phyloP scores from a whole-genome alignment of 2,329 filamentous ascomycete species.

The Decorospora gaudefroyi region DNA sequence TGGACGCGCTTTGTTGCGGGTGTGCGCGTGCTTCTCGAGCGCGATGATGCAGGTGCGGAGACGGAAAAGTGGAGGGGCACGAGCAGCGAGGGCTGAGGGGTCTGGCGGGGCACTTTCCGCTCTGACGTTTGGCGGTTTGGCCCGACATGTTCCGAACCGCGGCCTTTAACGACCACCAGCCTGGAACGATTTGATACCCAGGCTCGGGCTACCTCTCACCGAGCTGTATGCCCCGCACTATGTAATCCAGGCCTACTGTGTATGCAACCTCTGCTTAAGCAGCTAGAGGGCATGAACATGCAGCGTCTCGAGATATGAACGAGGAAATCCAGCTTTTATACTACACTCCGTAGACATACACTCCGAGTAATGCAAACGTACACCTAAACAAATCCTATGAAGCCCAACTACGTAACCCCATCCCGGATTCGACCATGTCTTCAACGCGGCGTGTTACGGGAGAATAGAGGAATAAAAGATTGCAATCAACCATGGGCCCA shows the following conservation, averaged over 20 bases:
- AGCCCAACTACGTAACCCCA: constrained; percentile 2
- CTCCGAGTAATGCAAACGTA: constrained; percentile 37
- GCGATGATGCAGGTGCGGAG: constrained; percentile 28
- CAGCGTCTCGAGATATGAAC: too few relatives aligned
- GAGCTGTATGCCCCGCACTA: constrained; percentile 4
- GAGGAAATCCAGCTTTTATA: constrained; percentile 29
- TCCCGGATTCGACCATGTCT: background rate
- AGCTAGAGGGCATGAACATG: too few relatives aligned
- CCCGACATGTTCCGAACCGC: constrained; percentile 40
- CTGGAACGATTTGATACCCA: too few relatives aligned
- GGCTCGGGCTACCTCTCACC: constrained; percentile 19
- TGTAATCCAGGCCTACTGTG: background rate
- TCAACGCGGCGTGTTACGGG: too few relatives aligned
- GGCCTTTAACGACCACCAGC: constrained; percentile 23
- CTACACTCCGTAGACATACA: constrained; percentile 41
- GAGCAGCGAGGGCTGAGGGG: constrained; percentile 32
- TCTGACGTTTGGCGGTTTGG: constrained; percentile 7
- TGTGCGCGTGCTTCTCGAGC: constrained; percentile 10
- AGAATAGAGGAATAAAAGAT: constrained; percentile 23
- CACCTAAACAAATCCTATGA: constrained; percentile 23
- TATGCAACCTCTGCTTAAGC: too few relatives aligned
- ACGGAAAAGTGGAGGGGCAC: constrained; percentile 29
- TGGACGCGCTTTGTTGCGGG: constrained; percentile 36
- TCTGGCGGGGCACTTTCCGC: constrained; percentile 12
- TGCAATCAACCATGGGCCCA: constrained; percentile 15